A percentile compares a stretch with the other conserved stretches of the same genome.
These are phyloP conservation scores for Cupressus sempervirens DNA, from an alignment of 75 land plant genomes.

Conservation along the genomic window DNA sequence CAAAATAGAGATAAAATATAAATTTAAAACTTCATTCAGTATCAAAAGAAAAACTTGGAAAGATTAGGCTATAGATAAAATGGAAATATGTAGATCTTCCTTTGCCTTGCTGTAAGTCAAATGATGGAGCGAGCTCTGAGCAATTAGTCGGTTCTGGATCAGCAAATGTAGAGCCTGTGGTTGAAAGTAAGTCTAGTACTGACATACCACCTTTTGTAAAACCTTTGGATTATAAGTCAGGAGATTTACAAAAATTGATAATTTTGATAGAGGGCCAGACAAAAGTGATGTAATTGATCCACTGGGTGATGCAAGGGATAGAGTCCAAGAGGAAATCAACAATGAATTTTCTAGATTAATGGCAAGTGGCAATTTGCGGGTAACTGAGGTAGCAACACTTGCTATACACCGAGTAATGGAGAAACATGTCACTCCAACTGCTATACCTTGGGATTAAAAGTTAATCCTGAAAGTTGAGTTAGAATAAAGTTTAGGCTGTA, in stretches of 20 bases:
- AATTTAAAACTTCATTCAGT: too few species aligned
- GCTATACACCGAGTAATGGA: slow-evolving; percentile 87
- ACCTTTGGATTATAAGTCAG: not conserved
- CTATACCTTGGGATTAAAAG: slow-evolving; percentile 25
- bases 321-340: slow-evolving; percentile 81
- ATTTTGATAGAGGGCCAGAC: not conserved
- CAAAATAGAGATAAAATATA: too few species aligned
- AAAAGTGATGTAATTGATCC: slow-evolving; percentile 26
- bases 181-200: not conserved
- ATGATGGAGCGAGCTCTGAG: not conserved
- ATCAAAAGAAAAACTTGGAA: too few species aligned
- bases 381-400: slow-evolving; percentile 97
- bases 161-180: not conserved
- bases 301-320: slow-evolving; percentile 57
- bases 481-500: not conserved
- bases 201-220: not conserved
- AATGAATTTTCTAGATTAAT: slow-evolving; percentile 81
- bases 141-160: too few species aligned
- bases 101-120: too few species aligned
- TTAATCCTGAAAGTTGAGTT: not conserved
- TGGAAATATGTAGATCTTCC: too few species aligned
- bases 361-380: slow-evolving; percentile 80
- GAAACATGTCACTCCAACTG: slow-evolving; percentile 60
- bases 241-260: not conserved
- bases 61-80: too few species aligned